phyloP scores from a whole-genome alignment of 2,329 filamentous ascomycete species.

The Xylariaceae sp. region DNA sequence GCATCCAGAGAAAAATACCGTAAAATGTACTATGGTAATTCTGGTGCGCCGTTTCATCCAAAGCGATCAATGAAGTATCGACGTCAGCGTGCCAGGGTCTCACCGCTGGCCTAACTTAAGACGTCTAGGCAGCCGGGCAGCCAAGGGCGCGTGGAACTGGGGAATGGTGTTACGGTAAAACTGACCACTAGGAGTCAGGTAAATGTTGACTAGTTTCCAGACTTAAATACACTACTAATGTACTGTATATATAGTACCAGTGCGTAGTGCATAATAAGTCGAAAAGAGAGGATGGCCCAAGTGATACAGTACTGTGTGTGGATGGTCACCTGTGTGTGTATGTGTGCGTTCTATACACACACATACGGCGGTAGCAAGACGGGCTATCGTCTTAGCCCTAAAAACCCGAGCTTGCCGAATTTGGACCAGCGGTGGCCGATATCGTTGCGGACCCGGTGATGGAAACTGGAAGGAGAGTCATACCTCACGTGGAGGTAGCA shows the following conservation, averaged over 20 bases:
- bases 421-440: neutral
- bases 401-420: no score
- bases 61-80: slow-evolving; percentile 2
- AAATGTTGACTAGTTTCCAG: neutral
- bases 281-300: neutral
- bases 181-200: neutral
- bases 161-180: slow-evolving; percentile 4
- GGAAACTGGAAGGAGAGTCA: no score
- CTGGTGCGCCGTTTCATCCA: slow-evolving; percentile 3
- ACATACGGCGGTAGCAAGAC: neutral
- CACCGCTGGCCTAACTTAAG: neutral
- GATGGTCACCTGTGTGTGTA: no score
- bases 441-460: neutral
- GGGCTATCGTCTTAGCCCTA: neutral
- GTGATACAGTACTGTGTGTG: no score
- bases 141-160: slow-evolving; percentile 9
- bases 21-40: no score
- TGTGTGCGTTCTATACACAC: no score
- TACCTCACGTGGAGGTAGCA: no score
- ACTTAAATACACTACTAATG: neutral
- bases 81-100: neutral
- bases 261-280: no score
- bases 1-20: slow-evolving; percentile 4
- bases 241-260: no score
- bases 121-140: no score